phyloP scores from a whole-genome alignment of 106 monocot species.

The Acorus calamus region DNA sequence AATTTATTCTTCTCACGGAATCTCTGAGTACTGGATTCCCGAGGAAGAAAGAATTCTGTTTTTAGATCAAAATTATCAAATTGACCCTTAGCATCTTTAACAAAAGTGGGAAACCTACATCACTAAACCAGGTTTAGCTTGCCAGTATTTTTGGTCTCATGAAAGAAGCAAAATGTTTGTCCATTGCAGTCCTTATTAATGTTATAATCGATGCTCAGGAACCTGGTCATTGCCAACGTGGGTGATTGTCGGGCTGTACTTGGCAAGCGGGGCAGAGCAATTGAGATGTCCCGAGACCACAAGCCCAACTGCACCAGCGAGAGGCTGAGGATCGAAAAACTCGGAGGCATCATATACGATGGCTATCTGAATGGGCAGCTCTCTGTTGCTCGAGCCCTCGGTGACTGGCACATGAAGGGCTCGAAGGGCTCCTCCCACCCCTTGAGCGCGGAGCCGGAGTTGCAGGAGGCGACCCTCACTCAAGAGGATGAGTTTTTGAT shows the following conservation, averaged over 20 bases:
- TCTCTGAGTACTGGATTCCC: no score
- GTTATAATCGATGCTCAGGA: conserved; percentile 6
- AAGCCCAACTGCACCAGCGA: conserved; percentile 43
- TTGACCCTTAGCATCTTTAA: no score
- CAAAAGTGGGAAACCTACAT: no score
- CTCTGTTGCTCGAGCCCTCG: conserved; percentile 43
- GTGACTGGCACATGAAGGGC: conserved; percentile 64
- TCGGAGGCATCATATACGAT: conserved; percentile 42
- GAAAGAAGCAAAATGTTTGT: no score
- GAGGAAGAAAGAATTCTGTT: no score
- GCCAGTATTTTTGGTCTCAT: no score
- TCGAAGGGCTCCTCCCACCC: conserved; percentile 38
- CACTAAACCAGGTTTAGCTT: no score
- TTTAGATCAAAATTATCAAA: no score
- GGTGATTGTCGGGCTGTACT: conserved; percentile 53
- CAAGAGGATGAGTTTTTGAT: conserved; percentile 55
- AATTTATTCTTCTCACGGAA: no score
- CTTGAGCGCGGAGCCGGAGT: conserved; percentile 37
- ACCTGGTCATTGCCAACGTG: conserved; percentile 36
- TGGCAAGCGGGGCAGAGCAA: conserved; percentile 44
- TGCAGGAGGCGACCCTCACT: conserved; percentile 20
- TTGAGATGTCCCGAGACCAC: conserved; percentile 48
- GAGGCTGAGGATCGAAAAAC: conserved; percentile 33
- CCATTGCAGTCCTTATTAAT: not conserved
- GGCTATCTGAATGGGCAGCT: conserved; percentile 57